Base-by-base conservation (phyloP, 2,329 filamentous ascomycete genomes). In the Alternaria gansuensis region DNA sequence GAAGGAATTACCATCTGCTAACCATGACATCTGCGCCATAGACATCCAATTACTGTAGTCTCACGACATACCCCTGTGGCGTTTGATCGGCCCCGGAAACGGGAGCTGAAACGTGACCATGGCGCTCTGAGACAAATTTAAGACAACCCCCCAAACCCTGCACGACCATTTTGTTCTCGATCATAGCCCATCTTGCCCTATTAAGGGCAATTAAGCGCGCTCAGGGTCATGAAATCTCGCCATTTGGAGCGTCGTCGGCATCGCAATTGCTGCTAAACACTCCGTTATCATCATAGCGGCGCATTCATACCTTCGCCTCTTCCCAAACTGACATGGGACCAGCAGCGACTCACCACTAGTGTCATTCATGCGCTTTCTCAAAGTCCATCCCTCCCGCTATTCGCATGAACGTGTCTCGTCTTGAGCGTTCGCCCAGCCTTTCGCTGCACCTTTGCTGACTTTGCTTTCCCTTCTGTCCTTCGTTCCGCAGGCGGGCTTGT, bases 311-410 rank as follows among this genome's bases (percentile, higher is more conserved):
- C 64, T 62, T 60, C 56, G 64, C 62, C 62, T 67, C 66, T 58
- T 57, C 65, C 76, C 75, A 77, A 75, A 77, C 74, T 59, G 61
- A 75, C 69, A 69, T 73, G 72, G 74, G 63, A 68, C 69, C 69
- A 72, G 59, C 64, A 66, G 63, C 68, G 66, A 72, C 72, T 67
- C 68, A 72, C 61, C 68, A 59, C 62, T 76, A 76, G 75, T 70
- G 68, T 74, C 54, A 29, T 77, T 75, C 65, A 77, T 77, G 75
- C 75, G 60, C 62, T 63, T 63, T 67, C 63, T 77, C 74, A 76
- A 69, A 76, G 74, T 68, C 71, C 36, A 68, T 65, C 63, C 69
- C 64, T 66, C 62, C 51, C 66, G 69, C 69, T 64, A 57, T 48
- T 67, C 60, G 68, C 73, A 70, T 72, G 66, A 69, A 69, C 72